A percentile compares a stretch with the other conserved stretches of the same genome.
Evolutionary conservation across 2,329 filamentous ascomycete species (phyloP).

Genomic region (Aureobasidium mangrovei): DNA sequence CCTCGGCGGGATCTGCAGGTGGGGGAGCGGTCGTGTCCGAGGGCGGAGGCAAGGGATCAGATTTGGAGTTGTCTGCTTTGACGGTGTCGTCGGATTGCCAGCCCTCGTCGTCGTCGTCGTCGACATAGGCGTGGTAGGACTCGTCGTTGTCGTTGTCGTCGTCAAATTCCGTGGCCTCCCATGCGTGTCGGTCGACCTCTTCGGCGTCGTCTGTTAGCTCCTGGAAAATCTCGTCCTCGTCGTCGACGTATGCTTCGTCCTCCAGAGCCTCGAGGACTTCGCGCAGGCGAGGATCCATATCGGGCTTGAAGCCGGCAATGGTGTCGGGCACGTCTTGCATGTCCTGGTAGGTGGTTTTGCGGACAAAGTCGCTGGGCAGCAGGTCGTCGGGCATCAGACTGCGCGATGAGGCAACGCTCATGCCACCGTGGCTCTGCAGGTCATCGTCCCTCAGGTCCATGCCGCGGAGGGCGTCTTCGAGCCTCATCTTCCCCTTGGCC

Average conservation of each 20-base stretch:
- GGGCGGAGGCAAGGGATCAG: constrained; percentile 22
- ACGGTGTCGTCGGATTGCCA: constrained; percentile 93
- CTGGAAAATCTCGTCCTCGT: constrained; percentile 78
- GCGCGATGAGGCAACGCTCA: constrained; percentile 29
- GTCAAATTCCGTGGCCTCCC: constrained; percentile 51
- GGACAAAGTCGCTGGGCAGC: constrained; percentile 69
- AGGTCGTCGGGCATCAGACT: constrained; percentile 62
- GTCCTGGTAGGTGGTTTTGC: constrained; percentile 73
- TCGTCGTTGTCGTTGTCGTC: constrained; percentile 21
- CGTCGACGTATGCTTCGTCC: constrained; percentile 87
- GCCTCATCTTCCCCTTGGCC: constrained; percentile 61
- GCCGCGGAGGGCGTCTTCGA: constrained; percentile 73
- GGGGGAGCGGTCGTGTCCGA: constrained; percentile 27
- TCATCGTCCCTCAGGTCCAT: constrained; percentile 38
- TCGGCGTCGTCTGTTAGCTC: constrained; percentile 58
- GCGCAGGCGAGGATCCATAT: constrained; percentile 89
- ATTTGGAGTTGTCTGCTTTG: constrained; percentile 43
- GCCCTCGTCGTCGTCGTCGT: constrained; percentile 62
- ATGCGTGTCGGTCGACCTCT: constrained; percentile 73
- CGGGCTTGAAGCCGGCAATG: constrained; percentile 88
- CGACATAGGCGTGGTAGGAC: constrained; percentile 8
- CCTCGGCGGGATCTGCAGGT: constrained; percentile 41
- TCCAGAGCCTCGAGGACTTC: constrained; percentile 91
- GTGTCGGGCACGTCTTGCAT: constrained; percentile 89
- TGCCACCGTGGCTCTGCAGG: constrained; percentile 32